Evolutionary conservation across 768 basidiomycete species (phyloP), one percentile per base, ranked within the genome.

Genomic region (Dacryopinax primogenitus): DNA sequence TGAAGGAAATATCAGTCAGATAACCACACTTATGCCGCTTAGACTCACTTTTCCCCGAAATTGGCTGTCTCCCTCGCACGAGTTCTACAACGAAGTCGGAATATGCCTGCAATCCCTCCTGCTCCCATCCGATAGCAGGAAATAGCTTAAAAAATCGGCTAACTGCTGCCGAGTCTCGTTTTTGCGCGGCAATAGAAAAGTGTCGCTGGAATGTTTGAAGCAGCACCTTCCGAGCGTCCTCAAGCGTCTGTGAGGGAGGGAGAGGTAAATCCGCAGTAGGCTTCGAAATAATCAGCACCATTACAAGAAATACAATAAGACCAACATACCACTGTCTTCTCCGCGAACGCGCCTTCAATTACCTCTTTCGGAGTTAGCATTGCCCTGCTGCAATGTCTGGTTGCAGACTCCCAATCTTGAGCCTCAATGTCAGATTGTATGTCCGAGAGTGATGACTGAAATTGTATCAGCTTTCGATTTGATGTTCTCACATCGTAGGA

Each of bases 131-230:
- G 63, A 99, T 93, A 1, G 86, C 86, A 2, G 96, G 96, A 74
- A 98, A 99, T 1, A 99, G 79, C 74, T 97, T 93, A 81, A 99
- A 99, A 77, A 90, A 98, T 13, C 96, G 85, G 70, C 86, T 93
- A 1, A 90, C 93, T 0, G 86, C 86, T 15, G 86, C 86, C 28
- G 92, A 87, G 75, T 97, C 92, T 30, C 90, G 83, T 15, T 84
- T 81, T 23, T 78, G 80, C 3, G 92, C 91, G 0, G 95, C 96
- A 64, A 85, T 79, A 44, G 85, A 82, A 72, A 99, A 99, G 62
- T 87, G 83, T n/a, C 77, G 78, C 33, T 80, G 81, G 75, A 98
- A 98, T 35, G 88, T 83, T 12, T 80, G 75, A 12, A 98, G 80
- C 6, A 99, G 83, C 34, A 81, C 78, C 66, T 87, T 82, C 62